Evolutionary conservation across 176 grass and related monocot genomes (phyloP).

Genomic region (Lolium multiflorum): DNA sequence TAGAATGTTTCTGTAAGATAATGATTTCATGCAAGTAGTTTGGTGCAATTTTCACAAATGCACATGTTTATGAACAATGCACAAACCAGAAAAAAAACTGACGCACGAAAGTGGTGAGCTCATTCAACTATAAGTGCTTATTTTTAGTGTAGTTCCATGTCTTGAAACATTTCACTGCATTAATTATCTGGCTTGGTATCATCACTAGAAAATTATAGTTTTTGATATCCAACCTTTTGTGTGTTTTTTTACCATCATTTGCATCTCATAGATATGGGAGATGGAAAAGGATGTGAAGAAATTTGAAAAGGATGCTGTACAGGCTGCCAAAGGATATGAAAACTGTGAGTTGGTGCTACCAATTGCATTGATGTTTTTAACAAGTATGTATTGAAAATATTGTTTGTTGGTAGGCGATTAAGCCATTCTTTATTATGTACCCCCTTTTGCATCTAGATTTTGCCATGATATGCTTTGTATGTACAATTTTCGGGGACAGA

Average conservation of each 20-base stretch:
- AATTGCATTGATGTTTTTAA: constrained; percentile 20
- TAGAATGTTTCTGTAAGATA: constrained; percentile 21
- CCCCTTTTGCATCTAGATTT: constrained; percentile 4
- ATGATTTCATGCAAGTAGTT: neutral
- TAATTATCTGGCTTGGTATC: constrained; percentile 12
- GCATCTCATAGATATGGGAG: constrained; percentile 73
- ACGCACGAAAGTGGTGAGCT: neutral
- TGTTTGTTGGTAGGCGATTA: neutral
- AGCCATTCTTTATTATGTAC: neutral
- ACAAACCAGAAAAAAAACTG: constrained; percentile 9
- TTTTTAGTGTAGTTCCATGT: constrained; percentile 25
- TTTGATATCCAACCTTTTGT: constrained; percentile 7
- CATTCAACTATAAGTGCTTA: constrained; percentile 27
- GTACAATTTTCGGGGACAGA: neutral
- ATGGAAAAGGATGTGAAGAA: constrained; percentile 82
- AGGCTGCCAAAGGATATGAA: constrained; percentile 62
- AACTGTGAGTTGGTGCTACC: constrained; percentile 59
- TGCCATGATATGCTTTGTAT: neutral
- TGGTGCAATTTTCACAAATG: constrained; percentile 9
- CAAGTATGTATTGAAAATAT: neutral
- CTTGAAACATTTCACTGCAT: constrained; percentile 1
- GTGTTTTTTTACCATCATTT: constrained; percentile 39
- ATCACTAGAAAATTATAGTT: neutral
- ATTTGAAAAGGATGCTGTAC: constrained; percentile 70
- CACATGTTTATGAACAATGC: neutral